Evolutionary conservation across 2,329 filamentous ascomycete genomes (phyloP).

Genomic region (Hypoxylon sp.): DNA sequence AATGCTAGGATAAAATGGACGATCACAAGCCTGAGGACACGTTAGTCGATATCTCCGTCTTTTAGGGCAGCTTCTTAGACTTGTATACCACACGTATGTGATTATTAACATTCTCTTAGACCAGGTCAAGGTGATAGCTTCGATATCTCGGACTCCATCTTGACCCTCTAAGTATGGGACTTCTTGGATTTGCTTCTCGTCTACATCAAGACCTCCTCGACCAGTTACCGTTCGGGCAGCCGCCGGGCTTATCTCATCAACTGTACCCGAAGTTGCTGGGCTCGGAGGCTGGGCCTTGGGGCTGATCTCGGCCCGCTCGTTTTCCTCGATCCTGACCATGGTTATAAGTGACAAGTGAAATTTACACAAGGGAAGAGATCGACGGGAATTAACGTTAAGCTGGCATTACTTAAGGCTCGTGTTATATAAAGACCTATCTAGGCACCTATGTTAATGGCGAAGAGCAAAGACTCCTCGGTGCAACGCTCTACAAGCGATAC

Average conservation of each 20-base stretch:
- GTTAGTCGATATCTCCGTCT: background rate
- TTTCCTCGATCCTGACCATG: conserved; percentile 10
- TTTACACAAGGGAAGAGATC: background rate
- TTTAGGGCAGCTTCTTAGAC: background rate
- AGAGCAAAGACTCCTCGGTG: conserved; percentile 7
- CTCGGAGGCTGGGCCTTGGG: background rate
- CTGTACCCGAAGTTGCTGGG: background rate
- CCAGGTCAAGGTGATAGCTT: conserved; percentile 62
- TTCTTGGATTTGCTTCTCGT: conserved; percentile 22
- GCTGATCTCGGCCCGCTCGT: background rate
- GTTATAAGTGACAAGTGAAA: background rate
- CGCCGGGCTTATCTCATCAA: conserved; percentile 17
- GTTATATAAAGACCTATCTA: background rate
- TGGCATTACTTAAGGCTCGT: background rate
- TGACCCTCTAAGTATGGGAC: conserved; percentile 47
- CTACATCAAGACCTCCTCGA: conserved; percentile 1
- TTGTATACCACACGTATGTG: conserved; percentile 58
- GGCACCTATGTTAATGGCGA: background rate
- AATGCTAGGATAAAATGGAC: conserved; percentile 5
- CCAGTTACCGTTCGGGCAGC: background rate
- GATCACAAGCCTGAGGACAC: conserved; percentile 6
- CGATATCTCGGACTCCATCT: conserved; percentile 61
- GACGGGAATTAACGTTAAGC: background rate
- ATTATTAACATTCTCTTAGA: conserved; percentile 56
- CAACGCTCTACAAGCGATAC: background rate